Conservation (phyloP, 768 basidiomycete genomes). For the Lenzites betulinus region DNA sequence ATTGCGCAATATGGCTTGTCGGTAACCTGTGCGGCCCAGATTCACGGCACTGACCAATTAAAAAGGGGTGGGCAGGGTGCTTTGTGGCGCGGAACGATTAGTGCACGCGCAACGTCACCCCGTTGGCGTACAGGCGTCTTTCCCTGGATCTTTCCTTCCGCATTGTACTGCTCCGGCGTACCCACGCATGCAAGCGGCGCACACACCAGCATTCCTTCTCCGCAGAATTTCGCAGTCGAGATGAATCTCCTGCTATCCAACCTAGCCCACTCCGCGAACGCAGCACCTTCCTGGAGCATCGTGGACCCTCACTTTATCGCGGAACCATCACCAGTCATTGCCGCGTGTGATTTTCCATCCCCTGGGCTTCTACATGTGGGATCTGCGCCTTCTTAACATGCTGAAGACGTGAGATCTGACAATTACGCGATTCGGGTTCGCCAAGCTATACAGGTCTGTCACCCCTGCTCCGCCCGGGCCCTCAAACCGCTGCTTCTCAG, state of each 20-base stretch:
- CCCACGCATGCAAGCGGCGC: background rate
- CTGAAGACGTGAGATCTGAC: background rate
- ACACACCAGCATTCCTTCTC: background rate
- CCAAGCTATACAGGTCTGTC: constrained; percentile 14
- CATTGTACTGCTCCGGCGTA: background rate
- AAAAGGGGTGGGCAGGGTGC: background rate
- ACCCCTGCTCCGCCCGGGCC: constrained; percentile 5
- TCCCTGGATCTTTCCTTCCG: background rate
- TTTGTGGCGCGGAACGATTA: constrained; percentile 11
- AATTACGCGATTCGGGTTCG: constrained; percentile 11
- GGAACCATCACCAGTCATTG: background rate
- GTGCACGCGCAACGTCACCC: background rate
- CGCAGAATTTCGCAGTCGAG: background rate
- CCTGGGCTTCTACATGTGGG: constrained; percentile 9
- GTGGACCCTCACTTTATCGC: constrained; percentile 1
- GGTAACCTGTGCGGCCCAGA: background rate
- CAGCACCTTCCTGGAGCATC: background rate
- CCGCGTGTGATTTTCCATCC: background rate
- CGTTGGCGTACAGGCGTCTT: background rate
- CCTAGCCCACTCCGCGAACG: too few species aligned
- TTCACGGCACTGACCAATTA: background rate
- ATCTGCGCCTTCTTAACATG: constrained; percentile 8
- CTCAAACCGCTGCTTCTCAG: background rate
- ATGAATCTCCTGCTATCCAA: background rate
- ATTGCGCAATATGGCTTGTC: background rate